Conservation (phyloP, 1,284 basidiomycete genomes). For the Cutaneotrichosporon cavernicola region DNA sequence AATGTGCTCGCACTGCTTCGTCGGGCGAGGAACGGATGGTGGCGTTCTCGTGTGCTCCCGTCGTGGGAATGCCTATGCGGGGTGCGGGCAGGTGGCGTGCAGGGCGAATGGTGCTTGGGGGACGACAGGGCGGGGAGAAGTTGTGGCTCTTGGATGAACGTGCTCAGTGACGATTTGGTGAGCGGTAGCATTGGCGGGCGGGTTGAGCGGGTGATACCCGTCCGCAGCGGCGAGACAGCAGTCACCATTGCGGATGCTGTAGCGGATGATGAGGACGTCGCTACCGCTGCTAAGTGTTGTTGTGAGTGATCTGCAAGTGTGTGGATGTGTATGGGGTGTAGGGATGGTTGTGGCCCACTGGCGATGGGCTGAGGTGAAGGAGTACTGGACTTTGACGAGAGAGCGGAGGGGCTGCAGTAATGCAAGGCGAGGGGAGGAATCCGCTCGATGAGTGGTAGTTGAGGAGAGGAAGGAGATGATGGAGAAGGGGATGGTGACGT, state of each 20-base stretch:
- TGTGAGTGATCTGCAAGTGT: background rate
- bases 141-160: background rate
- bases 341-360: background rate
- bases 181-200: slow-evolving; percentile 7
- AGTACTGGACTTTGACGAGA: background rate
- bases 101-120: background rate
- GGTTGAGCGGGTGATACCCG: slow-evolving; percentile 5
- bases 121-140: background rate
- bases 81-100: slow-evolving; percentile 1
- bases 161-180: slow-evolving; percentile 3
- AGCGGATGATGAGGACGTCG: background rate
- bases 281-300: background rate
- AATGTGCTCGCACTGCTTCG: slow-evolving; percentile 13
- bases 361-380: background rate
- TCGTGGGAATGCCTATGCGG: background rate
- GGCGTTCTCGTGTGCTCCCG: background rate
- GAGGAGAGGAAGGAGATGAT: background rate
- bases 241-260: slow-evolving; percentile 2
- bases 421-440: background rate
- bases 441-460: background rate
- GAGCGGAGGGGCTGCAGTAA: background rate
- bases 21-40: background rate
- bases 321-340: background rate
- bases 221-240: background rate
- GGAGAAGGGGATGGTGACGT: background rate